A percentile compares a stretch with the other conserved stretches of the same genome.
These are phyloP conservation scores for Camellia oleifera DNA, from an alignment of 179 eudicot genomes.

Conservation along the genomic window DNA sequence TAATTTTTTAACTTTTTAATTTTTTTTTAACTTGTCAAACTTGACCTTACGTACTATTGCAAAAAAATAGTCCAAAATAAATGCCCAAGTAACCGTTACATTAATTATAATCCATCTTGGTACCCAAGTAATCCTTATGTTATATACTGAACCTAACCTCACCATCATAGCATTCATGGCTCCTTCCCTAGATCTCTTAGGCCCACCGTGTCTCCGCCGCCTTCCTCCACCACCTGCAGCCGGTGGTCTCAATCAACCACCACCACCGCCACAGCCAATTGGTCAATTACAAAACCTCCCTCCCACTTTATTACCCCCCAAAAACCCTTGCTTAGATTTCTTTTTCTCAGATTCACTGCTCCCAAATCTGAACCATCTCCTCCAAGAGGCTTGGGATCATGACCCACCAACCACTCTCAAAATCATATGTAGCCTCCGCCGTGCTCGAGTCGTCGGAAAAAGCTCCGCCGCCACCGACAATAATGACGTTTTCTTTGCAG, in stretches of 20 bases:
- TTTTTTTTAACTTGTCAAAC: too few species aligned
- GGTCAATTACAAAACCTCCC: background rate
- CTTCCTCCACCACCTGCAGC: background rate
- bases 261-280: too few species aligned
- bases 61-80: too few species aligned
- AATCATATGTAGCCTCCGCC: background rate
- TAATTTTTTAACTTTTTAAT: too few species aligned
- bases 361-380: background rate
- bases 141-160: background rate
- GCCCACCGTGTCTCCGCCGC: background rate
- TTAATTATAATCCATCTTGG: background rate
- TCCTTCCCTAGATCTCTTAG: background rate
- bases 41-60: too few species aligned
- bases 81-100: too few species aligned
- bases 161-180: background rate
- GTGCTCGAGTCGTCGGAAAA: background rate
- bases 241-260: background rate
- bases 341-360: background rate
- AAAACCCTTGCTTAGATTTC: background rate
- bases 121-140: background rate
- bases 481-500: background rate
- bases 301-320: background rate
- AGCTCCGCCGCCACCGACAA: background rate
- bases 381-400: background rate
- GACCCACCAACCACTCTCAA: background rate